A percentile compares a stretch with the other conserved stretches of the same genome.
Conservation (phyloP, 2,329 filamentous ascomycete species). For the Colletotrichum tabaci region DNA sequence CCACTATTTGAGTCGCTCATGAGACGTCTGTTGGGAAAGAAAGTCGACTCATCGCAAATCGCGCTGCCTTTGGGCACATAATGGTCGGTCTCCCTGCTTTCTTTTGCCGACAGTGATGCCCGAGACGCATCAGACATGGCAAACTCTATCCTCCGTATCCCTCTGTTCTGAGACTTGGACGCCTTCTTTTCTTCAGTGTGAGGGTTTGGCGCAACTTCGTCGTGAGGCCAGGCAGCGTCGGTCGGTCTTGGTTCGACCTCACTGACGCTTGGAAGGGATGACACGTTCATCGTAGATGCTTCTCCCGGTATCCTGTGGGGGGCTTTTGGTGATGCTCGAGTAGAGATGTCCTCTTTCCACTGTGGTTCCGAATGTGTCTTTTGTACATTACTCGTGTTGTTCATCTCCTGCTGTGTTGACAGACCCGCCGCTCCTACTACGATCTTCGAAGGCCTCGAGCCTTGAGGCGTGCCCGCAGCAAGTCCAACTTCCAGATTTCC, state of each 20-base stretch:
- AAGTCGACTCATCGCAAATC: too few species aligned
- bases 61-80: background rate
- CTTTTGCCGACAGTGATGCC: background rate
- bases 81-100: background rate
- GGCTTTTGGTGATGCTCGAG: background rate
- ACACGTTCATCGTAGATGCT: background rate
- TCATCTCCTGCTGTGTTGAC: background rate
- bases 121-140: background rate
- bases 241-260: background rate
- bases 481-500: background rate
- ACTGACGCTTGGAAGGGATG: background rate
- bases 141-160: background rate
- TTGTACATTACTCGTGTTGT: background rate
- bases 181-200: background rate
- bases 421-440: too few species aligned
- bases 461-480: background rate
- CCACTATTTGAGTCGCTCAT: background rate
- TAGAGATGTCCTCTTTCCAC: background rate
- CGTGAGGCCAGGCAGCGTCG: background rate
- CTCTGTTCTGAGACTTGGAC: background rate
- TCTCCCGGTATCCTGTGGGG: background rate
- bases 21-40: background rate
- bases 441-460: too few species aligned
- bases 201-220: too few species aligned
- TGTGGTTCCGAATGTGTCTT: background rate